Conservation (phyloP, 805 yeast genomes). For the Schwanniomyces sp. region DNA sequence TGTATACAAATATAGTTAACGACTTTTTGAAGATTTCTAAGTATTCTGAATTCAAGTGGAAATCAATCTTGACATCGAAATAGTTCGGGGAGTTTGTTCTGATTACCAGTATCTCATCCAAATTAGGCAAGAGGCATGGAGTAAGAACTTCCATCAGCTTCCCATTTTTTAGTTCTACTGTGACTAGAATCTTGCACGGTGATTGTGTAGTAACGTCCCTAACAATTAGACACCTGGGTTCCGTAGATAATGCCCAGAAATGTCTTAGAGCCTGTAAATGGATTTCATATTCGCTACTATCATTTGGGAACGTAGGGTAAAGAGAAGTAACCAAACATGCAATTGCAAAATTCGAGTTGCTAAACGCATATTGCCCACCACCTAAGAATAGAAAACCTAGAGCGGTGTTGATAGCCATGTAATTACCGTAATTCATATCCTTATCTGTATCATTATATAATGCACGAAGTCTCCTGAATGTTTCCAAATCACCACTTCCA, state of each 20-base stretch:
- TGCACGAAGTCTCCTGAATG: constrained; percentile 68
- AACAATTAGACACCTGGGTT: constrained; percentile 75
- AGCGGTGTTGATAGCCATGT: constrained; percentile 76
- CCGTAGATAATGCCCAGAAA: constrained; percentile 86
- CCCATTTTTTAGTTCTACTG: constrained; percentile 40
- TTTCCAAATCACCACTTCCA: constrained; percentile 85
- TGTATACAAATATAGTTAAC: constrained; percentile 52
- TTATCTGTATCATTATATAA: constrained; percentile 59
- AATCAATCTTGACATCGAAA: constrained; percentile 52
- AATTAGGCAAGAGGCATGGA: constrained; percentile 71
- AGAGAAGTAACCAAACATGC: constrained; percentile 72
- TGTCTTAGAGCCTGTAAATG: constrained; percentile 85
- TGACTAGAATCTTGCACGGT: constrained; percentile 51
- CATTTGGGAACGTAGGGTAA: constrained; percentile 70
- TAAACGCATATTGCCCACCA: constrained; percentile 87
- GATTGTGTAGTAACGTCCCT: constrained; percentile 64
- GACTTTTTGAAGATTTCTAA: constrained; percentile 42
- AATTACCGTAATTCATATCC: constrained; percentile 61
- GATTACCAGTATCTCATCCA: constrained; percentile 49
- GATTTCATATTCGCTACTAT: constrained; percentile 46
- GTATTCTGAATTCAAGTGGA: constrained; percentile 41
- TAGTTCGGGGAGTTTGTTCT: constrained; percentile 48
- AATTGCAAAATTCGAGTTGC: constrained; percentile 58
- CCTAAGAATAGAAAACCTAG: constrained; percentile 88
- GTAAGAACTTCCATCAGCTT: constrained; percentile 33